Percentiles rank a stretch among this genome's conserved stretches.
Evolutionary conservation across 2,329 filamentous ascomycete species (phyloP).

Genomic region (Fusarium subglutinans): DNA sequence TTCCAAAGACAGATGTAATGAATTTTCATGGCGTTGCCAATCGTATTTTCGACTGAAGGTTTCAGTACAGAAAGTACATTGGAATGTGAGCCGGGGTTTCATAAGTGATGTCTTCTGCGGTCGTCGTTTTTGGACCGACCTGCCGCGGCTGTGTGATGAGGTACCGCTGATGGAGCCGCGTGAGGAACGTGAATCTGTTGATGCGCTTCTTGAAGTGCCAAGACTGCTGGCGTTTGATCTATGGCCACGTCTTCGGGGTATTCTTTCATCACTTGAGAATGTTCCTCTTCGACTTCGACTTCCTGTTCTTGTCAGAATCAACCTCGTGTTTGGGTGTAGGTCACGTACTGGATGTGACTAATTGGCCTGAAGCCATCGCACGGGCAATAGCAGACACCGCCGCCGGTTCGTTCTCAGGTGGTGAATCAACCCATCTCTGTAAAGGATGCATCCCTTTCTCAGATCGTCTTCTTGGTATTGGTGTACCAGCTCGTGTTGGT

Average conservation of each 20-base stretch:
- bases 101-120: conserved; percentile 9
- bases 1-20: conserved; percentile 56
- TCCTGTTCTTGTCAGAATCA: conserved; percentile 45
- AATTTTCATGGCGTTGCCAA: conserved; percentile 61
- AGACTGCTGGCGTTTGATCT: conserved; percentile 27
- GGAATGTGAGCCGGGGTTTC: conserved; percentile 39
- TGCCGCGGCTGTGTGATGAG: conserved; percentile 8
- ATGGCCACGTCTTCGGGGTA: conserved; percentile 6
- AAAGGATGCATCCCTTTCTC: conserved; percentile 38
- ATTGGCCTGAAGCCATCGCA: conserved; percentile 37
- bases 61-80: conserved; percentile 58
- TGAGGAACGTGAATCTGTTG: conserved; percentile 26
- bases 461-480: conserved; percentile 42
- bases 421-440: conserved; percentile 48
- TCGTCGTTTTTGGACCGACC: conserved; percentile 15
- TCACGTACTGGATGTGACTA: conserved; percentile 2
- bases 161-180: conserved; percentile 11
- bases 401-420: conserved; percentile 47
- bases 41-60: conserved; percentile 56
- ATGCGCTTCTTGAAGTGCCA: conserved; percentile 29
- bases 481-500: conserved; percentile 64
- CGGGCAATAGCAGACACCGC: conserved; percentile 44
- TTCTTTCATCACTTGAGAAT: conserved; percentile 17
- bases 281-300: conserved; percentile 19
- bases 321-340: conserved; percentile 50